A percentile compares a stretch with the other conserved stretches of the same genome.
Evolutionary conservation across 2,329 filamentous ascomycete species (phyloP).

Genomic region (Arthrobotrys conoides): DNA sequence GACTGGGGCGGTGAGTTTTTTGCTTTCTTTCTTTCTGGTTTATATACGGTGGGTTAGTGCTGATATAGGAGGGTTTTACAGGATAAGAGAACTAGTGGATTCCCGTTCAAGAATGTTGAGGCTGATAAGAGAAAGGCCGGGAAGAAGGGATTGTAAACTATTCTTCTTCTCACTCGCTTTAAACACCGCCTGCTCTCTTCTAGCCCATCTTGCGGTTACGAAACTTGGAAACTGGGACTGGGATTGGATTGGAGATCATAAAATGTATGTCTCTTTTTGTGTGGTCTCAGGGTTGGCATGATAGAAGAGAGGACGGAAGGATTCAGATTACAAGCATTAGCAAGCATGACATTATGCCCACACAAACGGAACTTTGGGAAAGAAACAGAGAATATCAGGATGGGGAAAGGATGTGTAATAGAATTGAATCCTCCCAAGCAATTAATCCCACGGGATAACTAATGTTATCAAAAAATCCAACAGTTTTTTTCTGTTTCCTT

Average conservation of each 20-base stretch:
- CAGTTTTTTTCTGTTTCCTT: background rate
- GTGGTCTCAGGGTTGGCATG: no score
- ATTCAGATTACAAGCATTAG: background rate
- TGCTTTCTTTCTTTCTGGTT: background rate
- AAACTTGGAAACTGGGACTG: no score
- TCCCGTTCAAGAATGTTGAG: slow-evolving; percentile 76
- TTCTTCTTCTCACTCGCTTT: background rate
- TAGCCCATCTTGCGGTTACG: background rate
- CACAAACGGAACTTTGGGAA: no score
- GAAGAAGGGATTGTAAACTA: slow-evolving; percentile 60
- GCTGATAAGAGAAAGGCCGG: slow-evolving; percentile 71
- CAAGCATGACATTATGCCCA: background rate
- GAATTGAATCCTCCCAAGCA: background rate
- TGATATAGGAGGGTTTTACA: background rate
- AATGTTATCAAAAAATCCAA: slow-evolving; percentile 2
- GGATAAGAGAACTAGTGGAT: slow-evolving; percentile 77
- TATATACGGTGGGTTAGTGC: background rate
- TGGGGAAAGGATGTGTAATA: background rate
- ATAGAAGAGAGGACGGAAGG: no score
- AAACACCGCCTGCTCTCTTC: background rate
- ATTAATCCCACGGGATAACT: slow-evolving; percentile 6
- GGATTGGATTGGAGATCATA: no score
- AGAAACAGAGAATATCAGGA: no score
- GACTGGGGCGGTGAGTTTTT: slow-evolving; percentile 63
- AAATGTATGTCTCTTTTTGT: no score